phyloP scores from a whole-genome alignment of 2,329 filamentous ascomycete species.

The Truncatella angustata region DNA sequence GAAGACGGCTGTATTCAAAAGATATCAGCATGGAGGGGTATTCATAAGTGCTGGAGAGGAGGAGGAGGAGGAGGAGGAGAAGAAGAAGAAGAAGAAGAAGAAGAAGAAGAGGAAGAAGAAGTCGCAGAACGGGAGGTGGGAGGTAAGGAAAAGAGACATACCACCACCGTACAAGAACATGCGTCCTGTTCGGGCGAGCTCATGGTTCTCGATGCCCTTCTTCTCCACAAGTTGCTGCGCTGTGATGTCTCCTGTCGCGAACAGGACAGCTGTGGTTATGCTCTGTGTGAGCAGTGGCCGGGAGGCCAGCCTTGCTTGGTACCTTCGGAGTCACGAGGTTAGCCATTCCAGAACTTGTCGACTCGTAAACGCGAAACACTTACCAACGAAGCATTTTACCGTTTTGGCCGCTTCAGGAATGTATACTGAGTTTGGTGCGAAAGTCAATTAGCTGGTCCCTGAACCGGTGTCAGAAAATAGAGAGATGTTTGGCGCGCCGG shows the following conservation, averaged over 20 bases:
- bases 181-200: slow-evolving; percentile 67
- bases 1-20: slow-evolving; percentile 62
- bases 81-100: background rate
- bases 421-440: background rate
- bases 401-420: background rate
- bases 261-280: slow-evolving; percentile 86
- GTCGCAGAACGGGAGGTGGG: background rate
- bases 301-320: slow-evolving; percentile 77
- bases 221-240: slow-evolving; percentile 90
- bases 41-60: background rate
- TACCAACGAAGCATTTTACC: slow-evolving; percentile 27
- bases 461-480: background rate
- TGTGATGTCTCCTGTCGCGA: slow-evolving; percentile 85
- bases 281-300: slow-evolving; percentile 88
- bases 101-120: background rate
- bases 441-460: background rate
- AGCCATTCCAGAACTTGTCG: background rate
- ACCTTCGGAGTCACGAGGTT: slow-evolving; percentile 52
- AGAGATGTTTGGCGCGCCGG: background rate
- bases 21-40: background rate
- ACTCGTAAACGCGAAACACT: slow-evolving; percentile 5
- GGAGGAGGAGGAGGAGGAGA: background rate
- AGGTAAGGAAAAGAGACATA: slow-evolving; percentile 38
- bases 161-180: slow-evolving; percentile 80
- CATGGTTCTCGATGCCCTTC: slow-evolving; percentile 74